These are phyloP conservation scores for Drosera spatulata DNA, from an alignment of 179 eudicot genomes.

Conservation along the genomic window DNA sequence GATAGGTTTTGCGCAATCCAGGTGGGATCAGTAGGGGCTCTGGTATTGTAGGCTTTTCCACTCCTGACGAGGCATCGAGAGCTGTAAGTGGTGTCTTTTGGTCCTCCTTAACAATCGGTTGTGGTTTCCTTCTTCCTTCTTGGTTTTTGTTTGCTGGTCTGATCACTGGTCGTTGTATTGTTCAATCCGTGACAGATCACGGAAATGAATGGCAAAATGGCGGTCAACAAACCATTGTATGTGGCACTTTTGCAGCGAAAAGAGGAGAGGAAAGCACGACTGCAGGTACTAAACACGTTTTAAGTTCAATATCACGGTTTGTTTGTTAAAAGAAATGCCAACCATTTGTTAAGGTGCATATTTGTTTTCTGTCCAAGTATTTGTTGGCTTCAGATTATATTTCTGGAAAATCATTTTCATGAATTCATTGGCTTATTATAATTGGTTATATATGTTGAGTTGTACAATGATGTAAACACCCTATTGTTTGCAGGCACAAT, in stretches of 20 bases:
- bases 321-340: no score
- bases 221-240: conserved; percentile 59
- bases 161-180: background rate
- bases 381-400: no score
- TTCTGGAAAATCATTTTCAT: no score
- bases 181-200: conserved; percentile 28
- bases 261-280: conserved; percentile 60
- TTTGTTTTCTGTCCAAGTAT: no score
- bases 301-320: no score
- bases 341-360: no score
- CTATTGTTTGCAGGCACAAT: conserved; percentile 42
- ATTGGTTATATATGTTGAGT: no score
- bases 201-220: conserved; percentile 77
- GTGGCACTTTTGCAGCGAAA: conserved; percentile 70
- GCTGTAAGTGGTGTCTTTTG: conserved; percentile 34
- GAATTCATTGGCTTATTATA: no score
- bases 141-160: background rate
- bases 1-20: conserved; percentile 64
- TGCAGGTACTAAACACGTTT: conserved; percentile 34
- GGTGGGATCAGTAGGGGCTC: conserved; percentile 68
- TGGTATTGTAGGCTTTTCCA: conserved; percentile 66
- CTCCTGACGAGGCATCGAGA: conserved; percentile 56
- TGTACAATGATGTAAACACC: background rate
- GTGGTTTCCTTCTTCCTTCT: background rate
- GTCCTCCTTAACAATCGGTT: background rate